Percentiles rank a stretch among this genome's conserved stretches.
Evolutionary conservation across 2,329 filamentous ascomycete genomes (phyloP).

Genomic region (Phialophora chinensis): DNA sequence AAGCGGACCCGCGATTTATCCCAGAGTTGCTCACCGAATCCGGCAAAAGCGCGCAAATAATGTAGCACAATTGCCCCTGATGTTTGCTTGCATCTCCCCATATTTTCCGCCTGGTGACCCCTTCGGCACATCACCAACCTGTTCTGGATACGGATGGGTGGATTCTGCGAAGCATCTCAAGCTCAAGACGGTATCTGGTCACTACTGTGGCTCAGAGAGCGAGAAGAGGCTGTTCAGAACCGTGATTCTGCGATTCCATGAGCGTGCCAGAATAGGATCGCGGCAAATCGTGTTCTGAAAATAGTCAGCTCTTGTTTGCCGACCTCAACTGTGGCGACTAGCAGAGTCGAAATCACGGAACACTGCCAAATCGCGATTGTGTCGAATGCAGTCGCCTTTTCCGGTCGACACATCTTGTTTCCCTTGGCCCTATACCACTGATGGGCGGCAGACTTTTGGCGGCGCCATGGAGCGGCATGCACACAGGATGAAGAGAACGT

Average conservation of each 20-base stretch:
- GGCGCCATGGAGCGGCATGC: conserved; percentile 11
- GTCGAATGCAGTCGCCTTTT: conserved; percentile 10
- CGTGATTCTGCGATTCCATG: neutral
- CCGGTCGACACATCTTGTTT: conserved; percentile 13
- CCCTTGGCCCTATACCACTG: neutral
- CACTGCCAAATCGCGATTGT: conserved; percentile 16
- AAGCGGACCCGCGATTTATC: conserved; percentile 22
- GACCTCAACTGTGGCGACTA: conserved; percentile 11
- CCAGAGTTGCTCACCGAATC: conserved; percentile 14
- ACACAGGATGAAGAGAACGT: conserved; percentile 1
- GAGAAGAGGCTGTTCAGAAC: neutral
- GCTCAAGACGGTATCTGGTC: neutral
- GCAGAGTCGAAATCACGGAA: conserved; percentile 17
- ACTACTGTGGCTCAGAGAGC: neutral
- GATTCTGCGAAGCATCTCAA: neutral
- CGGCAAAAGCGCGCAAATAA: conserved; percentile 10
- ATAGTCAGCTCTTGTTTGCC: conserved; percentile 21
- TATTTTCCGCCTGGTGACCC: conserved; percentile 27
- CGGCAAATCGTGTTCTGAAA: conserved; percentile 2
- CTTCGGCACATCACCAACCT: conserved; percentile 19
- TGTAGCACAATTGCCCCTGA: conserved; percentile 30
- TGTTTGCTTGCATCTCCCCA: conserved; percentile 34
- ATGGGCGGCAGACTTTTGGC: neutral
- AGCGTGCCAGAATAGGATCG: neutral
- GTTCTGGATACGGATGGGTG: conserved; percentile 1